Base-by-base conservation (phyloP, 306 rosid genomes). In the Psophocarpus tetragonolobus region DNA sequence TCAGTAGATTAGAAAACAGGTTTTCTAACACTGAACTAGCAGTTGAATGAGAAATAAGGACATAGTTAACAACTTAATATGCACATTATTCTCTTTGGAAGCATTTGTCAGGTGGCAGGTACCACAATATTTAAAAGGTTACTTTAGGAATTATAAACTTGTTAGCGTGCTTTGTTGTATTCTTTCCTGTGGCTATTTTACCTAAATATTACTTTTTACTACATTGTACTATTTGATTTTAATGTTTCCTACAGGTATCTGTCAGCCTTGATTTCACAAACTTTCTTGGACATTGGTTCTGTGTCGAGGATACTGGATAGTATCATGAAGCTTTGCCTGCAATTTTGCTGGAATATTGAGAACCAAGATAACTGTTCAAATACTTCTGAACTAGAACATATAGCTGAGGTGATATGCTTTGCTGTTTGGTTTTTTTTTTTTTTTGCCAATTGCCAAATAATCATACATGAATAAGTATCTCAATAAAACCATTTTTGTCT, bases 261-360 rank as follows among this genome's bases (percentile, higher is more conserved):
- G 68, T 84, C 92, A 17, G 98, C 97, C 71, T 87, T 95, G 77
- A 95, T 95, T 82, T 95, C 99, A 41, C 98, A 92, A 68, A 88
- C 98, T 72, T 95, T 95, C 89, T 79, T 95, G 88, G 99, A 92
- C 87, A 91, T 95, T 80, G 98, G 99, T 60, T 95, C 99, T 41
- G 95, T 92, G 78, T 95, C 98, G 7, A 92, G 99, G 92, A 95
- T 95, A 84, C 85, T 95, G 79, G 97, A 95, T 80, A 80, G 98
- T 68, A 92, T 92, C 84, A 92, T 95, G 96, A 95, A 91, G 85
- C 98, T 92, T 80, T 95, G 99, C 85, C 90, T 95, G 80, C 96
- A 88, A 67, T 91, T 92, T 85, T 95, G 97, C 87, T 89, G 96
- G 97, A 91, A 83, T 84, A 84, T 92, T 75, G 97, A 95, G 83